Conservation (phyloP, 2,329 filamentous ascomycete species). For the Penicillium sclerotiorum region DNA sequence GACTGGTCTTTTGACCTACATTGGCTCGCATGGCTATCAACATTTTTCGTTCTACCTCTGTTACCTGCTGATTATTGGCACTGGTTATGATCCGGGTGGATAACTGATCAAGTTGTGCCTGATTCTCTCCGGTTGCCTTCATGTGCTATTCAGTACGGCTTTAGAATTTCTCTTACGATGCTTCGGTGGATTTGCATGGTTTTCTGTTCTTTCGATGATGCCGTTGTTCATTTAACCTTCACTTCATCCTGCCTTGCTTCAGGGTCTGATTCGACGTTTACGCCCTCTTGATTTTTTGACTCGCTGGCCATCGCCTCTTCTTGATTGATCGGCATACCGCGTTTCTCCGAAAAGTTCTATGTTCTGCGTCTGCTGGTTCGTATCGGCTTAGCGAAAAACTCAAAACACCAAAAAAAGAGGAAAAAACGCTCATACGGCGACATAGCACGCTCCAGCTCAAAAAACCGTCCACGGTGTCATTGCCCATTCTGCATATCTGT, state of each 20-base stretch:
- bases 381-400: slow-evolving; percentile 28
- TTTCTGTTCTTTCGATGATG: slow-evolving; percentile 31
- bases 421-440: slow-evolving; percentile 35
- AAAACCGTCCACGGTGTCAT: slow-evolving; percentile 18
- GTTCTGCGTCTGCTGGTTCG: slow-evolving; percentile 32
- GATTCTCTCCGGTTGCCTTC: too few species aligned
- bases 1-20: too few species aligned
- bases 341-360: slow-evolving; percentile 36
- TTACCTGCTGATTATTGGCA: slow-evolving; percentile 13
- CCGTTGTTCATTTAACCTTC: slow-evolving; percentile 25
- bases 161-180: slow-evolving; percentile 26
- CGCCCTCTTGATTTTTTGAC: slow-evolving; percentile 26
- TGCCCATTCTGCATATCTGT: background rate
- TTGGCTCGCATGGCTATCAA: too few species aligned
- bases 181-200: slow-evolving; percentile 26
- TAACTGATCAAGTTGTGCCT: too few species aligned
- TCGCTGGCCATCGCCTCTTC: slow-evolving; percentile 28
- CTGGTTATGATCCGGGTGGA: too few species aligned
- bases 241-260: slow-evolving; percentile 18
- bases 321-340: slow-evolving; percentile 37
- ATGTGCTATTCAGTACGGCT: slow-evolving; percentile 21
- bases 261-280: slow-evolving; percentile 27
- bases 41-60: too few species aligned
- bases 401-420: slow-evolving; percentile 36
- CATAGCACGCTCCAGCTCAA: slow-evolving; percentile 27